Percentiles rank a stretch among this genome's conserved stretches.
phyloP scores from a whole-genome alignment of 306 rosid species.

The Rubus parviflorus region DNA sequence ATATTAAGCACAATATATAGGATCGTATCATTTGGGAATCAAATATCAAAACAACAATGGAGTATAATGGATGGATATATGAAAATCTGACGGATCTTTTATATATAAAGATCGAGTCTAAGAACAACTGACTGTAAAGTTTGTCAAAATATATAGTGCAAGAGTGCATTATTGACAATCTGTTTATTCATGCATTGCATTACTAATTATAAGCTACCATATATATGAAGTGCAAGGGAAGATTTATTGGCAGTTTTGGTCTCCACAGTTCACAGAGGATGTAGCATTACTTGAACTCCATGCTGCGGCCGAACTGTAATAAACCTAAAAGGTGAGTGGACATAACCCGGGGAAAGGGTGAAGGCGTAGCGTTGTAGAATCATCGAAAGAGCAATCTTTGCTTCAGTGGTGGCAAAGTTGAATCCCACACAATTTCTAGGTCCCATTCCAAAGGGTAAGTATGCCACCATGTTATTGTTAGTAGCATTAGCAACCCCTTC shows the following conservation, averaged over 20 bases:
- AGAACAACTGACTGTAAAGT: background rate
- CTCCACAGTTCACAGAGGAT: background rate
- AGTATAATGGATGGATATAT: background rate
- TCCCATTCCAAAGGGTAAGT: conserved; percentile 5
- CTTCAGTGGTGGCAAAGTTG: background rate
- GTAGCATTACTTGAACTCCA: background rate
- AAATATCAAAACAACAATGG: too few relatives aligned
- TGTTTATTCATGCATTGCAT: background rate
- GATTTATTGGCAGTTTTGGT: background rate
- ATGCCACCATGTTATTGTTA: background rate
- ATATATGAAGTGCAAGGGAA: background rate
- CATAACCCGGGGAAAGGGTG: background rate
- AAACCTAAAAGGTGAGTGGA: background rate
- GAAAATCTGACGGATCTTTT: background rate
- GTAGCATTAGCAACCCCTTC: conserved; percentile 9
- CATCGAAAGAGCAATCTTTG: background rate
- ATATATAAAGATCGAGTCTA: background rate
- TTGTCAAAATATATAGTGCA: background rate
- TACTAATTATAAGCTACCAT: background rate
- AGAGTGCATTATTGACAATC: background rate
- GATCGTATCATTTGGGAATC: too few relatives aligned
- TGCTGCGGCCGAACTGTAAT: background rate
- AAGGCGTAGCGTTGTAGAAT: background rate
- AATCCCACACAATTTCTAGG: conserved; percentile 4
- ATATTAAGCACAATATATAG: background rate